Conservation (phyloP, 257 asterid genomes). For the Forsythia suspensa region DNA sequence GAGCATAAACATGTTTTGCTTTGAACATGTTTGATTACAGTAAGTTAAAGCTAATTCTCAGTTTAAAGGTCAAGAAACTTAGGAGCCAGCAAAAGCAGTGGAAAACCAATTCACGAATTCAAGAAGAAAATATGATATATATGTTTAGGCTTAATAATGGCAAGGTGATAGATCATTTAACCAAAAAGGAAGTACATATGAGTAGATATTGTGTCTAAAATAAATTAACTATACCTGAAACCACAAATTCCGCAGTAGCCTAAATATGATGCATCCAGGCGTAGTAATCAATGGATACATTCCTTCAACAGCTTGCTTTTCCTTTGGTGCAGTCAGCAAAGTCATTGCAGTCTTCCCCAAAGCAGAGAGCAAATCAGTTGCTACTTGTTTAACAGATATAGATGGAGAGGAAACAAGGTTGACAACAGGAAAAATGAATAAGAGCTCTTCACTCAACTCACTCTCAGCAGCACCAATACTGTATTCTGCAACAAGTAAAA, state of each 20-base stretch:
- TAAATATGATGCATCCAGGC: constrained; percentile 55
- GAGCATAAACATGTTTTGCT: not conserved
- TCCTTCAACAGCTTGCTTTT: constrained; percentile 31
- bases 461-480: constrained; percentile 37
- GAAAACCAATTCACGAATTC: not conserved
- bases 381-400: constrained; percentile 64
- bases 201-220: constrained; percentile 22
- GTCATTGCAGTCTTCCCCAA: constrained; percentile 58
- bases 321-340: constrained; percentile 42
- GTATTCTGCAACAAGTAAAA: constrained; percentile 49
- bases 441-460: constrained; percentile 66
- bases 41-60: not conserved
- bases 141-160: not conserved
- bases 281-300: constrained; percentile 41
- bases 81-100: not conserved
- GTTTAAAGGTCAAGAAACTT: not conserved
- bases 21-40: not conserved
- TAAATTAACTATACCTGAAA: constrained; percentile 58
- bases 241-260: constrained; percentile 72
- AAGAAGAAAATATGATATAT: not conserved
- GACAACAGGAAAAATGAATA: constrained; percentile 85
- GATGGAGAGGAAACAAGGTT: constrained; percentile 84
- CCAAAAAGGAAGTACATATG: constrained; percentile 12
- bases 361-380: constrained; percentile 57
- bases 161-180: constrained; percentile 21